These are phyloP conservation scores for Lepraria neglecta DNA, from an alignment of 495 filamentous ascomycete genomes.

Conservation along the genomic window DNA sequence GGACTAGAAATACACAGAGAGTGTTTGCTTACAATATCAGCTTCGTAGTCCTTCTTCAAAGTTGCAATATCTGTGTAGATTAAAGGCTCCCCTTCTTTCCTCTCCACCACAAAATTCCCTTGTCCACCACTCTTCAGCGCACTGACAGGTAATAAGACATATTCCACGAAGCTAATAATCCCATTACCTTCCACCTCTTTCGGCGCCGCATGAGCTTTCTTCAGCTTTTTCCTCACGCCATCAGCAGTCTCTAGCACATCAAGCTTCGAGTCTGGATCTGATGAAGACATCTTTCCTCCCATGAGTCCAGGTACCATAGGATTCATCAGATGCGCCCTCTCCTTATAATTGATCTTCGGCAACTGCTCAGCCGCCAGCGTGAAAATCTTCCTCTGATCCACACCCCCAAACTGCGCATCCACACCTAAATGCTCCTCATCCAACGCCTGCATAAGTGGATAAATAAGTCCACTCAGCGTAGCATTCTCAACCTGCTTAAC, in stretches of 20 bases:
- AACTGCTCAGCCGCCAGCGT: slow-evolving; percentile 67
- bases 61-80: slow-evolving; percentile 66
- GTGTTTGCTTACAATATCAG: slow-evolving; percentile 61
- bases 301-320: slow-evolving; percentile 80
- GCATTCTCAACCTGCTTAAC: slow-evolving; percentile 82
- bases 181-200: slow-evolving; percentile 78
- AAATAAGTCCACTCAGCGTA: slow-evolving; percentile 71
- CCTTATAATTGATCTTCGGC: slow-evolving; percentile 63
- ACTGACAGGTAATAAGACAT: slow-evolving; percentile 69
- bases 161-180: slow-evolving; percentile 73
- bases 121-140: slow-evolving; percentile 43
- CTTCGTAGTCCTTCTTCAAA: slow-evolving; percentile 70
- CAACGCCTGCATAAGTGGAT: slow-evolving; percentile 82
- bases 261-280: slow-evolving; percentile 72
- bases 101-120: slow-evolving; percentile 51
- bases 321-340: slow-evolving; percentile 80
- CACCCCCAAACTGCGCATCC: slow-evolving; percentile 65
- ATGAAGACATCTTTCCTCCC: slow-evolving; percentile 73
- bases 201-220: slow-evolving; percentile 72
- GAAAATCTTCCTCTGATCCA: slow-evolving; percentile 92
- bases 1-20: background rate
- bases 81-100: slow-evolving; percentile 63
- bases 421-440: slow-evolving; percentile 87
- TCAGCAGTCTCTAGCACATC: slow-evolving; percentile 79
- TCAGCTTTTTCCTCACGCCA: slow-evolving; percentile 66